Percentiles rank a stretch among this genome's conserved stretches.
These are phyloP conservation scores for Filobasidium uniguttulatum DNA, from an alignment of 1,284 basidiomycete genomes.

Conservation along the genomic window DNA sequence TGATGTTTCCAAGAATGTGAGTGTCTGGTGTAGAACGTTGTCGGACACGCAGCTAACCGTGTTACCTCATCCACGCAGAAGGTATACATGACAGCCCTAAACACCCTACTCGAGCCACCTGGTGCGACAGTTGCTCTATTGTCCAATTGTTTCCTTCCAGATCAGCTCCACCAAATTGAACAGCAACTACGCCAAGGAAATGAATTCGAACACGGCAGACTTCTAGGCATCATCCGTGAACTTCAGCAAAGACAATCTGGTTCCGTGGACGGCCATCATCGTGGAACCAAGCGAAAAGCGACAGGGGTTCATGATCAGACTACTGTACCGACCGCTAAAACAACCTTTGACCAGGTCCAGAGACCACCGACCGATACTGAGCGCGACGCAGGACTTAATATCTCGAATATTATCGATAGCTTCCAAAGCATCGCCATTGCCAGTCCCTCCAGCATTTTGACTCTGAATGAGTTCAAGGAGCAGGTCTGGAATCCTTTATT, in stretches of 20 bases:
- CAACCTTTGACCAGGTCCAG: too few species aligned
- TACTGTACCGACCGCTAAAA: too few species aligned
- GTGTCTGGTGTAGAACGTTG: too few species aligned
- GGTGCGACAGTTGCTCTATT: neutral
- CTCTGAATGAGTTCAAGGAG: neutral
- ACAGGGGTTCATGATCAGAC: too few species aligned
- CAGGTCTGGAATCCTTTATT: neutral
- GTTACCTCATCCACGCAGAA: too few species aligned
- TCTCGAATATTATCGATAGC: neutral
- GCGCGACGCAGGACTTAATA: neutral
- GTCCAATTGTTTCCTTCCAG: neutral
- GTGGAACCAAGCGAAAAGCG: neutral
- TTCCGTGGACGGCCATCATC: neutral
- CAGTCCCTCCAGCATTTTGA: too few species aligned
- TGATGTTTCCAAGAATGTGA: too few species aligned
- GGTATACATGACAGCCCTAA: too few species aligned
- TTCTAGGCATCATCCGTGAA: neutral
- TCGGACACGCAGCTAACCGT: too few species aligned
- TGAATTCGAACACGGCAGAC: too few species aligned
- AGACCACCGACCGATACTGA: too few species aligned
- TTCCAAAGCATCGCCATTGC: neutral
- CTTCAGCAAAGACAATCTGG: neutral
- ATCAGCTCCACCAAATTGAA: neutral
- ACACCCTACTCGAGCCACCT: neutral
- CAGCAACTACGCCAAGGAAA: too few species aligned